A percentile compares a stretch with the other conserved stretches of the same genome.
phyloP scores from a whole-genome alignment of 2,329 filamentous ascomycete genomes.

The Aspergillus sp. region DNA sequence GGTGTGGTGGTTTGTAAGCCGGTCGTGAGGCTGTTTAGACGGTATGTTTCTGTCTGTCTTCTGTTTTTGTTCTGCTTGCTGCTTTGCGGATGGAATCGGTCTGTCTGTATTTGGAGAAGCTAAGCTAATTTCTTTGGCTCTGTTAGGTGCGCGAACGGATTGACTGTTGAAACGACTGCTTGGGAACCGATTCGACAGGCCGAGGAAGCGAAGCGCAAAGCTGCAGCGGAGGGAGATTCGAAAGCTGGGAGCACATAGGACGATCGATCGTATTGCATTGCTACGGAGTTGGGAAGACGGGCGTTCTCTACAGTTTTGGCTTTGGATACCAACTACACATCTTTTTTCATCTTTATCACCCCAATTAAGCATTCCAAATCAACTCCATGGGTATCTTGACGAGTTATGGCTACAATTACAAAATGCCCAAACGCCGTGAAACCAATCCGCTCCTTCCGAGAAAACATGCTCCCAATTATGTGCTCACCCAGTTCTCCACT shows the following conservation, averaged over 20 bases:
- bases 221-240: constrained; percentile 14
- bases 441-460: constrained; percentile 9
- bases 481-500: constrained; percentile 24
- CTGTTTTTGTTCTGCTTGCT: too few species aligned
- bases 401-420: constrained; percentile 20
- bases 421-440: constrained; percentile 19
- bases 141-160: constrained; percentile 49
- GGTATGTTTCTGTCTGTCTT: constrained; percentile 42
- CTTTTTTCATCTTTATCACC: not conserved
- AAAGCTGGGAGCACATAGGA: constrained; percentile 18
- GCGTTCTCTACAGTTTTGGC: constrained; percentile 14
- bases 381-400: constrained; percentile 36
- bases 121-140: constrained; percentile 8
- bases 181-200: constrained; percentile 50
- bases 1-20: constrained; percentile 54
- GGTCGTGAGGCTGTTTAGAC: constrained; percentile 59
- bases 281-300: constrained; percentile 12
- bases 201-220: constrained; percentile 31
- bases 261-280: constrained; percentile 9
- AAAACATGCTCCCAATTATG: constrained; percentile 14
- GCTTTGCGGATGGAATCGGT: too few species aligned
- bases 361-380: constrained; percentile 15
- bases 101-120: not conserved
- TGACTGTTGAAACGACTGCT: constrained; percentile 62
- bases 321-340: constrained; percentile 1